Base-by-base conservation (phyloP, 1,139 yeast species). In the Wickerhamomyces sp. region DNA sequence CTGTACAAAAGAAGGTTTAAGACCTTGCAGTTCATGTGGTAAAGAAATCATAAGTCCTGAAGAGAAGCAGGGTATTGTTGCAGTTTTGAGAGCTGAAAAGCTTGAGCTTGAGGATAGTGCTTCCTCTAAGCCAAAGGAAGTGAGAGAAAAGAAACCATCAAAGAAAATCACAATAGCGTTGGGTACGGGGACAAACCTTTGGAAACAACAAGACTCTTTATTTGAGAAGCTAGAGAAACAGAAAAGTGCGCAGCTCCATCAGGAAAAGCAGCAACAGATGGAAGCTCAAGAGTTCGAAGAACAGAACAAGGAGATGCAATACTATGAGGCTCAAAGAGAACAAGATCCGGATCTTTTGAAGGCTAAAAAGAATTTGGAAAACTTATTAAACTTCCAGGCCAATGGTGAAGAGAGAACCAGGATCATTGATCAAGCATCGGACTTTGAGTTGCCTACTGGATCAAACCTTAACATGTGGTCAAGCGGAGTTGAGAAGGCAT, bases 341-440 rank as follows among this genome's bases (percentile, higher is more conserved):
- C 65, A 66, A 34, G 78, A 78, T 54, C 73, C 78, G 0, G 90
- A 84, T 40, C 65, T 86, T 31, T 55, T 69, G 5, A 73, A 72
- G 44, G 98, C 98, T 0, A 86, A 87, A 56, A 78, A 78, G 41
- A 70, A 91, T 45, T 68, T 93, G 40, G 85, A 86, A 39, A 83
- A 80, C 29, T 68, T 94, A 41, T 69, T 94, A 41, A 77, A 80
- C 50, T 93, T 82, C 63, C 99, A 94, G 62, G 89, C 79, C 2
- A 81, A 93, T 10, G 87, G 95, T 7, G 90, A 91, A 1, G 94
- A 89, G 61, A 73, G 99, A 61, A 93, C 98, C 0, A 81, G 79
- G 57, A 90, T 94, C 52, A 91, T 94, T 38, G 99, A 94, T 60
- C 85, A 89, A 59, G 97, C 95, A 0, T 81, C 96, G 7, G 99